These are phyloP conservation scores for Ceratobasidium sp. DNA, from an alignment of 1,284 basidiomycete genomes.

Conservation along the genomic window DNA sequence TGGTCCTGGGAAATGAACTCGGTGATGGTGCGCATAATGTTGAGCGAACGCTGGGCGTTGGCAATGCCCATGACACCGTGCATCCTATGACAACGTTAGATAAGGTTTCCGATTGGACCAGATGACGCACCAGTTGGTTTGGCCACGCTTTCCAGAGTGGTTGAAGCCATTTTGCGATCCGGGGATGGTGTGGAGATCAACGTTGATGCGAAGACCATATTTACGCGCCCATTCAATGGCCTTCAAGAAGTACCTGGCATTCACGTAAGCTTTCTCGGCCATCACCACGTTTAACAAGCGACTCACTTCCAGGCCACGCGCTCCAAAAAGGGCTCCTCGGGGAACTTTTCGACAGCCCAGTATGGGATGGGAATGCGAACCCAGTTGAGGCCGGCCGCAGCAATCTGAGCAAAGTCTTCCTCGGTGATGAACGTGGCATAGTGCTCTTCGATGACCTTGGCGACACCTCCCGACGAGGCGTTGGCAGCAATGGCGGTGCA, in stretches of 20 bases:
- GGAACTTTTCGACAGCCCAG: conserved; percentile 57
- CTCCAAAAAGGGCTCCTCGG: conserved; percentile 56
- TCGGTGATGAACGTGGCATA: conserved; percentile 61
- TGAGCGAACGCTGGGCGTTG: conserved; percentile 87
- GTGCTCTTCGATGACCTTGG: conserved; percentile 54
- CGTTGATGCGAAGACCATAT: conserved; percentile 60
- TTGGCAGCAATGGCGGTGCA: conserved; percentile 52
- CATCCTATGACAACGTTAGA: conserved; percentile 50
- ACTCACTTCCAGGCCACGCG: conserved; percentile 41
- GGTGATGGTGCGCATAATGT: conserved; percentile 84
- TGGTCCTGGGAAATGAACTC: conserved; percentile 93
- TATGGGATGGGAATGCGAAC: conserved; percentile 58
- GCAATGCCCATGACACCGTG: conserved; percentile 62
- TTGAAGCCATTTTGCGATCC: conserved; percentile 52
- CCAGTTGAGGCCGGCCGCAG: conserved; percentile 59
- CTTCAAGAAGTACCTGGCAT: conserved; percentile 52
- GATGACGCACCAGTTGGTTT: conserved; percentile 45
- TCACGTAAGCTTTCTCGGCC: conserved; percentile 10
- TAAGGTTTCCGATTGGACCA: conserved; percentile 48
- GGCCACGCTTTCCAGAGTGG: conserved; percentile 55
- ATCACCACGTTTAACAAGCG: neutral
- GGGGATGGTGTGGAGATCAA: conserved; percentile 59
- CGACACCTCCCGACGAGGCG: conserved; percentile 42
- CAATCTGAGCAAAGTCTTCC: conserved; percentile 61
- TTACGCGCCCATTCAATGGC: conserved; percentile 59